Base-by-base conservation (phyloP, 2,329 filamentous ascomycete genomes). In the Septoria petroselini region DNA sequence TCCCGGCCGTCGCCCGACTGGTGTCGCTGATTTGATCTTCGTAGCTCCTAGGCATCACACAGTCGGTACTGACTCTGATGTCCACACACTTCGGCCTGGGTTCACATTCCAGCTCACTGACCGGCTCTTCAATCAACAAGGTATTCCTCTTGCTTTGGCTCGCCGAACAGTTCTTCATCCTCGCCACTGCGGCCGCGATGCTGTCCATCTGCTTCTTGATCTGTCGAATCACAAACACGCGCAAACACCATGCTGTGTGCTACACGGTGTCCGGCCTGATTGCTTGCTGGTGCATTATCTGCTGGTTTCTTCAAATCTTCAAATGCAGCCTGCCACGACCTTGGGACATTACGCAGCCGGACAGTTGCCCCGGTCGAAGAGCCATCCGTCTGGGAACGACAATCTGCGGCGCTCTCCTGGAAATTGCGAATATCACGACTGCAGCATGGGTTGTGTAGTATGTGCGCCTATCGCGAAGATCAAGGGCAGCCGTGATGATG, bases 201-300 rank as follows among this genome's bases (percentile, higher is more conserved):
- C 46, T 65, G 1, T 65, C 62, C 4, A 54, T 63, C 4, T 59
- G 54, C 12, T 54, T 53, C 14, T 49, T 66, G 17, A 57, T 65
- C 15, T 53, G 53, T 14, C 55, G 64, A n/a, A 60, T 66, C 38
- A 58, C 60, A 0, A 50, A 43, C 12, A 39, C 40, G 7, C 48
- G 45, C 15, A 48, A 53, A 19, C 59, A 61, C 17, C 52, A 59
- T 23, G 29, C 47, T 4, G 40, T 60, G 6, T 46, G 52, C 6
- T 59, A 59, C 23, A 43, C 39, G 7, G 42, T 65, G n/a, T 48
- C 51, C 6, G 37, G 33, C 2, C 25, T 50, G 15, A 58, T 50
- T 9, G 44, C 19, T 1, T 4, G 57, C 6, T 63, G 59, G 58
- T 52, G 50, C 6, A 11, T 60, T 8, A 39, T 55, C 1, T 57